Evolutionary conservation across 768 basidiomycete species (phyloP), one percentile per base, ranked within the genome.

Genomic region (Amanita fuliginea): DNA sequence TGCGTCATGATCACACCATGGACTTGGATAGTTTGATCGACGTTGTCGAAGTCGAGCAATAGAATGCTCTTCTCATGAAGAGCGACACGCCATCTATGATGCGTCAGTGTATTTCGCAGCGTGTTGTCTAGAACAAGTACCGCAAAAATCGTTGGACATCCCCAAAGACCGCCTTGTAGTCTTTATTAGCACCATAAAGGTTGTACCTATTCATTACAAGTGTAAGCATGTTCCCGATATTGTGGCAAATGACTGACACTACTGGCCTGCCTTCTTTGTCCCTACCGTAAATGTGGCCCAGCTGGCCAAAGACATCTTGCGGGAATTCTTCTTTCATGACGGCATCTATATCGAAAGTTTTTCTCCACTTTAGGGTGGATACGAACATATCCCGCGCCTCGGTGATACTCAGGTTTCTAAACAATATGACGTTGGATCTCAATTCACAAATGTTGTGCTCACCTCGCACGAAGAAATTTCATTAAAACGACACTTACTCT

Each of bases 401-500:
- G 3, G 55, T 44, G 19, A 74, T 60, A 55, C 70, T 73, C 55
- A 84, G 64, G 47, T 80, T 70, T 56, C 83, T 81, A 41, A 14
- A 13, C 43, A 42, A 40, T 14, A 2, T 34, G 24, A 44, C 8
- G 35, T 21, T 24, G 3, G n/a, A n/a, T n/a, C n/a, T n/a, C n/a
- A n/a, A n/a, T 41, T n/a, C n/a, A 5, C 11, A 18, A 13, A n/a
- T 14, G 32, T 18, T 40, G 49, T n/a, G 40, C 62, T 32, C 56
- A 80, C 84, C 83, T 76, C 4, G 88, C 88, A 50, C 83, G 74
- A 26, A 88, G 66, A 68, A 90, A 91, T 60, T 90, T 89, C 76
- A 89, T 78, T 33, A 91, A 69, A 7, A 90, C 58, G 28, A 90
- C 85, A 57, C 83, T 87, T 51, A 78, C 76, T 6, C 76, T 74